Base-by-base conservation (phyloP, 129 eudicot genomes). In the Smallanthus sonchifolius region DNA sequence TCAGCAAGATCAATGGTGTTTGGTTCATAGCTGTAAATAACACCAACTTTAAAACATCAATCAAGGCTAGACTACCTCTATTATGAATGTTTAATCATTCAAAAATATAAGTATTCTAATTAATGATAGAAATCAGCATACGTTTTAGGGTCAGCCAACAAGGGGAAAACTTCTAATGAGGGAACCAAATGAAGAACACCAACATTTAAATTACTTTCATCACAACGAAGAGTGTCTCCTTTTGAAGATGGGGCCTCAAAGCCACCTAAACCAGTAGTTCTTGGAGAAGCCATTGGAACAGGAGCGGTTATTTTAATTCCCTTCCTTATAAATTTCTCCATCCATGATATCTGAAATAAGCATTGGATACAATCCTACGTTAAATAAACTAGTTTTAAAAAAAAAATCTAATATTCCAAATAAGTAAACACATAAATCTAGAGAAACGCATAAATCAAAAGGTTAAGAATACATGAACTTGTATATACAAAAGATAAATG, bases 271-370 rank as follows among this genome's bases (percentile, higher is more conserved):
- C 99, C 99, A 76, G 96, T 94, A 48, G 97, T 94, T 80, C 83
- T 87, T 45, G 96, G 89, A 44, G 96, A 82, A 80, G 87, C 84
- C 97, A 79, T 88, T 42, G 99, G 99, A 78, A 94, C 96, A 48
- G 99, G 99, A 74, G 97, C 97, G n/a, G 93, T 88, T 24, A 94
- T 94, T 82, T 94, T 92, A 59, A 83, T 94, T 78, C 99, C 97
- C 77, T 86, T 91, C 43, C 60, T 88, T 68, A 95, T 91, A 87
- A 95, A 95, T 77, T 95, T 91, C 73, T 91, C 96, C 99, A 95
- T 95, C 99, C 99, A 95, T 36, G 97, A 95, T 82, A 95, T 95
- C 99, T 95, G 89, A 86, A 84, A 80, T 54, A 34, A 67, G 64
- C 78, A 49, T 55, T 47, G 60, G 17, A 37, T 16, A 65, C 2